Base-by-base conservation (phyloP, 164 flowering plant genomes). In the Magnolia changhungtana region DNA sequence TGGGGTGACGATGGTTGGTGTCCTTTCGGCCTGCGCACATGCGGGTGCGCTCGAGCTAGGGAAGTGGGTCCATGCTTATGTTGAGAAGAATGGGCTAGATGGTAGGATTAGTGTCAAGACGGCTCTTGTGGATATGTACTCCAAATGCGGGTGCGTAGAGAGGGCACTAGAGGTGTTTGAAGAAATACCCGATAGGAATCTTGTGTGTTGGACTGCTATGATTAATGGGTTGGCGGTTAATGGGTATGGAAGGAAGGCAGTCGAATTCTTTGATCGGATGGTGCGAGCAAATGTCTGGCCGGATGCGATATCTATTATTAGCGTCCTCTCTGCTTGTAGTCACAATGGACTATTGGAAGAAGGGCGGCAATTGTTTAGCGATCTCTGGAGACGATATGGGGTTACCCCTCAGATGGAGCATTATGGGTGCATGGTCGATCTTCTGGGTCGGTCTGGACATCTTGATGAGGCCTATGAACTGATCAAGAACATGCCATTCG, bases 1-100 rank as follows among this genome's bases (percentile, higher is more conserved):
- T 80, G 89, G 85, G 61, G 58, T 90, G 9, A 89, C 92, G 3
- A 84, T 89, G 51, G 85, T 86, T 18, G 75, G 87, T 52, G 72
- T 90, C 8, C 76, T 92, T 45, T 88, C 83, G 70, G 92, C 89
- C 14, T 92, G 97, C 74, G 81, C 78, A 8, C 78, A 79, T 27
- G 75, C 75, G 11, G 81, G 75, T 29, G 75, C 78, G 9, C 68
- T 75, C 37, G 78, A 79, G 51, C 71, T 64, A 13, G 75, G 78
- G 71, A 79, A 75, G 75, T 70, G 75, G 75, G 69, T 72, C 55
- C 78, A 79, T 71, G 81, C 71, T 37, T 75, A 75, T 66, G 63
- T 71, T 29, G 59, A 64, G 52, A 79, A 14, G 74, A 75, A 79
- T 50, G 52, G 65, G 23, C 52, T 75, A 13, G 71, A 31, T 37